Conservation (phyloP, 2,329 filamentous ascomycete genomes). For the Onygenales sp. region DNA sequence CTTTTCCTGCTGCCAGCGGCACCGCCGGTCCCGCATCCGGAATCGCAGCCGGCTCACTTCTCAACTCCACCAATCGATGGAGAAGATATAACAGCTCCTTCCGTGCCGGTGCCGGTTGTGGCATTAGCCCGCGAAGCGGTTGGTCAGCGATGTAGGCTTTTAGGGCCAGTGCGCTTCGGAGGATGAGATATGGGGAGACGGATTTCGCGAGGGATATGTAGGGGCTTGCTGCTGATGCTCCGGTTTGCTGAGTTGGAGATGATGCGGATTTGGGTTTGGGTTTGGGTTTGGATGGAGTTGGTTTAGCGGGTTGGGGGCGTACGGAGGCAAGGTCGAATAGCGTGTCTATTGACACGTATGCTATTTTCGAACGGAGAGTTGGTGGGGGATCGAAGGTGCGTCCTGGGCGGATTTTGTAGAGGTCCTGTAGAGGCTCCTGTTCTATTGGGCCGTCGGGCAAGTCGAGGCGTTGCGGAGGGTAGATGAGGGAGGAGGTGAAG, state of each 20-base stretch:
- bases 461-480: conserved; percentile 56
- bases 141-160: conserved; percentile 84
- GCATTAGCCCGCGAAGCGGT: conserved; percentile 78
- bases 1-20: not conserved
- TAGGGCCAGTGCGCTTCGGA: conserved; percentile 72
- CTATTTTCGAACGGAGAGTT: conserved; percentile 59
- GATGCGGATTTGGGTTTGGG: conserved; percentile 10
- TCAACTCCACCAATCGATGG: conserved; percentile 53
- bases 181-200: conserved; percentile 69
- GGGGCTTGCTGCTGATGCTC: conserved; percentile 20
- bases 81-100: conserved; percentile 69
- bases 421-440: conserved; percentile 46
- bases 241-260: not conserved
- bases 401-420: conserved; percentile 60
- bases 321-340: conserved; percentile 59
- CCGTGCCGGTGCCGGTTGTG: conserved; percentile 71
- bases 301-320: conserved; percentile 25
- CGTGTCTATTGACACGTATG: conserved; percentile 71
- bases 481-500: conserved; percentile 74
- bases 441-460: conserved; percentile 37
- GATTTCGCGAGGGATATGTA: conserved; percentile 60
- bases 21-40: conserved; percentile 31
- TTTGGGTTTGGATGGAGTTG: not conserved
- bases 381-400: conserved; percentile 60
- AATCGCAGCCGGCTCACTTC: conserved; percentile 61